These are phyloP conservation scores for Plasmodium relictum DNA, from an alignment of 169 alveolate species.

Conservation along the genomic window DNA sequence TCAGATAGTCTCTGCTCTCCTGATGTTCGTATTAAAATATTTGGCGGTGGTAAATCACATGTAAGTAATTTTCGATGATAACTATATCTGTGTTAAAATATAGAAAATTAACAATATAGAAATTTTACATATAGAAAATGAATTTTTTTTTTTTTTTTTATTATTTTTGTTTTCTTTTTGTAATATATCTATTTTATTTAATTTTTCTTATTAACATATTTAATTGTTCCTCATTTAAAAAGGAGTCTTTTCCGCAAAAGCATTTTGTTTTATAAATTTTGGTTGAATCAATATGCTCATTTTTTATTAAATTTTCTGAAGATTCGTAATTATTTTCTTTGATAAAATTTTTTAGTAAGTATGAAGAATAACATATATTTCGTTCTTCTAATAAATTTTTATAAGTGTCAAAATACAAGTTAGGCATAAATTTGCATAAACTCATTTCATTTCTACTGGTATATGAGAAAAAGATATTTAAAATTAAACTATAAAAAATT, in stretches of 20 bases:
- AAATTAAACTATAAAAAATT: conserved; percentile 23
- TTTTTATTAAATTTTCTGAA: conserved; percentile 10
- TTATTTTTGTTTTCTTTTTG: too few relatives aligned
- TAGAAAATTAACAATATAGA: neutral
- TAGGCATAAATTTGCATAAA: conserved; percentile 50
- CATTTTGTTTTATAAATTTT: conserved; percentile 33
- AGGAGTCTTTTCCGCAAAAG: conserved; percentile 17
- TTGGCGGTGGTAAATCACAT: conserved; percentile 88
- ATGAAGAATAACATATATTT: conserved; percentile 11
- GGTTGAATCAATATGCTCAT: neutral
- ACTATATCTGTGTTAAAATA: conserved; percentile 10
- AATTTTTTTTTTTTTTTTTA: too few relatives aligned
- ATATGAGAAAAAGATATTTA: conserved; percentile 71
- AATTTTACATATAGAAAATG: neutral
- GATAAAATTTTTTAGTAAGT: neutral
- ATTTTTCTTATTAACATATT: conserved; percentile 22
- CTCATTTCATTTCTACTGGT: conserved; percentile 78
- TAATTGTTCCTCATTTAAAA: conserved; percentile 33
- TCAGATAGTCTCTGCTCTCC: conserved; percentile 93
- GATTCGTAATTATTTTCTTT: neutral
- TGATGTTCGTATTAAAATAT: conserved; percentile 90
- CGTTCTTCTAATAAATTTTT: conserved; percentile 48
- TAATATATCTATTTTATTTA: too few relatives aligned
- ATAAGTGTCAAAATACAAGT: conserved; percentile 61
- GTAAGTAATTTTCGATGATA: conserved; percentile 81